Base-by-base conservation (phyloP, 176 grass and related monocot genomes). In the Echinochloa phyllopogon region DNA sequence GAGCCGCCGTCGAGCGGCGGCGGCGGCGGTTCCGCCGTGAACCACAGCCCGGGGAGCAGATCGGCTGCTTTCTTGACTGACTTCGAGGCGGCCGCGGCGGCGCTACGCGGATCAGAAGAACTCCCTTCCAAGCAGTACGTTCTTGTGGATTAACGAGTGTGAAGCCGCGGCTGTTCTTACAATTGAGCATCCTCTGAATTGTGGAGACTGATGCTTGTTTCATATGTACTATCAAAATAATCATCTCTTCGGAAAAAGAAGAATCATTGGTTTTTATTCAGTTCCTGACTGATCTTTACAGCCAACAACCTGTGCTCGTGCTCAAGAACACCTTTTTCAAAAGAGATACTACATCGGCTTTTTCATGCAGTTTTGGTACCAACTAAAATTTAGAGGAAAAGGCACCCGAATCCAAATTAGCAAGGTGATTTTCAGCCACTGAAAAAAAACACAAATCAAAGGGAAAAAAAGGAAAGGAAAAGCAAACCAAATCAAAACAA, bases 61-160 rank as follows among this genome's bases (percentile, higher is more conserved):
- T 37, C 83, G 41, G 23, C 59, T 36, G 85, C 37, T 18, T 81
- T 79, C 69, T 37, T 87, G 69, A 57, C 78, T 5, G 69, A 76
- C 7, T 67, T 59, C 40, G 71, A 76, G 13, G 78, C 40, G n/a
- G 79, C 79, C 0, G 25, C 33, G 0, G 78, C 61, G 27, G 20
- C 9, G 9, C 58, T 69, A 1, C 79, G 50, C 24, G 65, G 23
- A 24, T 78, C 72, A 27, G 85, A 33, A 33, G 29, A 87, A 13
- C 57, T 75, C 12, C 9, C 38, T 2, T 75, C 27, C 41, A 85
- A 78, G 27, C 74, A 25, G 60, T 67, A 27, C 9, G 40, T 82
- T 57, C 53, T 59, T 33, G 61, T 81, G 69, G 69, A 76, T 75
- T 45, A 68, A n/a, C 37, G 36, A 38, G 40, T 56, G 24, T 44